Percentiles rank a stretch among this genome's conserved stretches.
Conservation (phyloP, 2,329 filamentous ascomycete genomes). For the Camptophora hylomeconis region DNA sequence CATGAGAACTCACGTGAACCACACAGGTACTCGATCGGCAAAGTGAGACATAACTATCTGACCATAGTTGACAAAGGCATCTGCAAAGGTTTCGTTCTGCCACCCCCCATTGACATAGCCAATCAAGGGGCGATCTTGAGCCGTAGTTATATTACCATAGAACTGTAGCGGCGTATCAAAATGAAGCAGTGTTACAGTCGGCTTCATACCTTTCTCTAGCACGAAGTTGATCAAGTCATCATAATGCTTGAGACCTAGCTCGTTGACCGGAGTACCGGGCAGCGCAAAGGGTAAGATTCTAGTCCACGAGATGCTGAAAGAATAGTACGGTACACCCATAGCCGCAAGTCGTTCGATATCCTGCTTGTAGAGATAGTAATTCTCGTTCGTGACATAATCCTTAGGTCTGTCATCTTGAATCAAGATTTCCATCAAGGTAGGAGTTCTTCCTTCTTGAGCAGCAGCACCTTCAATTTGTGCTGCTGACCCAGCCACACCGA, state of each 20-base stretch:
- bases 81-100: slow-evolving; percentile 17
- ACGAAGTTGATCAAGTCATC: slow-evolving; percentile 34
- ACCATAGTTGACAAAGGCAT: slow-evolving; percentile 25
- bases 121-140: slow-evolving; percentile 8
- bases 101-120: slow-evolving; percentile 20
- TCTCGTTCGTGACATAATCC: slow-evolving; percentile 38
- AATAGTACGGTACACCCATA: slow-evolving; percentile 27
- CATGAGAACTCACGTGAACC: slow-evolving; percentile 21
- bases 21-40: slow-evolving; percentile 27
- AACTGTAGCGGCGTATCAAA: slow-evolving; percentile 14
- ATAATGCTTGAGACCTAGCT: slow-evolving; percentile 34
- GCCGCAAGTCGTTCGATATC: slow-evolving; percentile 28
- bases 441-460: slow-evolving; percentile 24
- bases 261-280: slow-evolving; percentile 32
- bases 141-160: slow-evolving; percentile 10
- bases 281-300: slow-evolving; percentile 36
- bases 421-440: slow-evolving; percentile 27
- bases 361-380: slow-evolving; percentile 39
- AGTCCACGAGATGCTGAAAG: slow-evolving; percentile 36
- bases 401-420: slow-evolving; percentile 21
- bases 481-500: slow-evolving; percentile 30
- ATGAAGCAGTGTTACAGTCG: slow-evolving; percentile 28
- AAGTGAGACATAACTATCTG: slow-evolving; percentile 26
- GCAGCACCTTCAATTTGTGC: slow-evolving; percentile 34
- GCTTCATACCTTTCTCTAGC: slow-evolving; percentile 30